Evolutionary conservation across 768 basidiomycete species (phyloP).

Genomic region (Mycena amicta): DNA sequence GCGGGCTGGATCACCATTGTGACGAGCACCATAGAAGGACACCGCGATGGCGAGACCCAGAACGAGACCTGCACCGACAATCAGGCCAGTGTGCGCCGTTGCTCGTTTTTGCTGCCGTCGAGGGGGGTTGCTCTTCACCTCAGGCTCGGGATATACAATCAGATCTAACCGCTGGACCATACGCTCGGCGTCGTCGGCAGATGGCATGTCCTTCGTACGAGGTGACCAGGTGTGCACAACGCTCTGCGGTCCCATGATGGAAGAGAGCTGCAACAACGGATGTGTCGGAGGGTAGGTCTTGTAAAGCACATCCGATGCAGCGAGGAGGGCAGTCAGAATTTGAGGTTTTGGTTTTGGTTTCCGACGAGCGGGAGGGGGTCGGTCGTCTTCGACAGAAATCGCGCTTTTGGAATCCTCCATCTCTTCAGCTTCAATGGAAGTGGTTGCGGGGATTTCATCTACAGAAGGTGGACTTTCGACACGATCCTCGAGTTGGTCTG

Average conservation of each 20-base stretch:
- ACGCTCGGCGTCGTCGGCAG: conserved; percentile 59
- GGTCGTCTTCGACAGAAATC: not conserved
- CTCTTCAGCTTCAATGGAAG: not conserved
- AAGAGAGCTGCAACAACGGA: conserved; percentile 50
- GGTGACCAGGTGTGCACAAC: conserved; percentile 77
- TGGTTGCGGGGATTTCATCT: conserved; percentile 3
- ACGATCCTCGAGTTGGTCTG: not conserved
- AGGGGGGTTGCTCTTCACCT: conserved; percentile 26
- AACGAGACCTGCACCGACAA: conserved; percentile 69
- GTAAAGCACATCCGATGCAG: conserved; percentile 60
- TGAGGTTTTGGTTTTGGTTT: conserved; percentile 30
- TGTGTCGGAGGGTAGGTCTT: conserved; percentile 61
- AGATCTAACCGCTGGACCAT: conserved; percentile 59
- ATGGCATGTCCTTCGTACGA: conserved; percentile 40
- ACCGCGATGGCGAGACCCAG: conserved; percentile 72
- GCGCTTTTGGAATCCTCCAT: not conserved
- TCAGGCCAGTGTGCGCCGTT: conserved; percentile 34
- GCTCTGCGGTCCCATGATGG: conserved; percentile 79
- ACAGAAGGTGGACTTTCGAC: not conserved
- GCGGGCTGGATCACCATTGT: conserved; percentile 24
- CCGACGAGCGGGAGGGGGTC: not conserved
- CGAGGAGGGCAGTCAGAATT: conserved; percentile 53
- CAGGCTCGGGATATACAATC: conserved; percentile 55
- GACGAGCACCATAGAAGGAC: conserved; percentile 43
- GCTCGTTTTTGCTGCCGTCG: conserved; percentile 25